A percentile compares a stretch with the other conserved stretches of the same genome.
These are phyloP conservation scores for Aspergillus amoenus DNA, from an alignment of 2,329 filamentous ascomycete genomes.

Conservation along the genomic window DNA sequence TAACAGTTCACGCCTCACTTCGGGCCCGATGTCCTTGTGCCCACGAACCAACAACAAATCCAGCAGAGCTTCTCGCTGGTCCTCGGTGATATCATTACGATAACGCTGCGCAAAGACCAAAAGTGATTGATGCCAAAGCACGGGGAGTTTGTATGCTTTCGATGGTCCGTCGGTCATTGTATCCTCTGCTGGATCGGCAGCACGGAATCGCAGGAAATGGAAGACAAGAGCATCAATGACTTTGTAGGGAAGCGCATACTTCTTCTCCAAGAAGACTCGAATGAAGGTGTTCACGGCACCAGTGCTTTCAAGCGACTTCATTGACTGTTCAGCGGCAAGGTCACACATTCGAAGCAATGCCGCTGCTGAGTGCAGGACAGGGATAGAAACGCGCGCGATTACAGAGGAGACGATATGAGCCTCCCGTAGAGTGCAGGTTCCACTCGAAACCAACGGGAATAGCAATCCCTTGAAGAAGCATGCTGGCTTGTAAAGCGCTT, in stretches of 20 bases:
- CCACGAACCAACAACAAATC: slow-evolving; percentile 83
- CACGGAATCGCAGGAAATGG: slow-evolving; percentile 89
- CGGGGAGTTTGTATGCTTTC: slow-evolving; percentile 68
- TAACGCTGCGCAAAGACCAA: slow-evolving; percentile 92
- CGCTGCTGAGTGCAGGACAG: slow-evolving; percentile 87
- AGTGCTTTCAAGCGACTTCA: slow-evolving; percentile 73
- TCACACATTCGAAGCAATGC: slow-evolving; percentile 91
- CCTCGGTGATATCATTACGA: slow-evolving; percentile 92
- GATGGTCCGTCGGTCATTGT: slow-evolving; percentile 51
- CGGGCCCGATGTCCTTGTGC: slow-evolving; percentile 84
- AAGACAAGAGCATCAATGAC: slow-evolving; percentile 94
- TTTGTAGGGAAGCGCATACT: slow-evolving; percentile 92
- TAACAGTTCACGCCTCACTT: slow-evolving; percentile 83
- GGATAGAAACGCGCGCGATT: slow-evolving; percentile 79
- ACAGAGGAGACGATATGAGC: slow-evolving; percentile 89
- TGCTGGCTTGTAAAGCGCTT: slow-evolving; percentile 86
- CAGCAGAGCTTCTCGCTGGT: slow-evolving; percentile 85
- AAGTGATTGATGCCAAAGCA: slow-evolving; percentile 94
- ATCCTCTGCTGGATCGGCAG: slow-evolving; percentile 58
- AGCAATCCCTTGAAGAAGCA: slow-evolving; percentile 97
- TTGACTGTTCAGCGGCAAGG: slow-evolving; percentile 86
- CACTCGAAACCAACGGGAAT: slow-evolving; percentile 81
- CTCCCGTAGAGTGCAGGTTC: slow-evolving; percentile 88
- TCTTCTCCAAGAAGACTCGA: slow-evolving; percentile 89
- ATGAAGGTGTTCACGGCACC: slow-evolving; percentile 96